Conservation (phyloP, 1,284 basidiomycete species). For the Albatrellus sp. region DNA sequence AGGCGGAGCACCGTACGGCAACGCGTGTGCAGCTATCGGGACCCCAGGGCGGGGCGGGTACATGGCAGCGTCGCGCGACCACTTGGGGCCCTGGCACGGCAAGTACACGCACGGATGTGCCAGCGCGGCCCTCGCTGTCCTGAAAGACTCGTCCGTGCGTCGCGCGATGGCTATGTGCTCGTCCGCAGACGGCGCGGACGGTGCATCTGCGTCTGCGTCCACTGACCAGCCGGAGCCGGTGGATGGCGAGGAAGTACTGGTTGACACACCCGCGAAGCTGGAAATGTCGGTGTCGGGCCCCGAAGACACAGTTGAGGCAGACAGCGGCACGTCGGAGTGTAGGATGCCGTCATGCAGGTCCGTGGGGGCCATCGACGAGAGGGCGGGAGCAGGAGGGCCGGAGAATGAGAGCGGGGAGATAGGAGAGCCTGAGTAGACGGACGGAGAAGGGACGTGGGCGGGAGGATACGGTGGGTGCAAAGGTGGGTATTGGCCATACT, state of each 20-base stretch:
- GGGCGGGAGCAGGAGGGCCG: too few relatives aligned
- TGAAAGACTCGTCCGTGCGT: not conserved
- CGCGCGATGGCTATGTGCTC: not conserved
- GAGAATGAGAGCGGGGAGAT: too few relatives aligned
- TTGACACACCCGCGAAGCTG: constrained; percentile 3
- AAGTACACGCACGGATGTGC: not conserved
- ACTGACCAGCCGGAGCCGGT: constrained; percentile 4
- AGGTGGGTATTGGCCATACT: too few relatives aligned
- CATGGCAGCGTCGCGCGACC: not conserved
- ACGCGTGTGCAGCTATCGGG: not conserved
- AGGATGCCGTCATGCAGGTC: constrained; percentile 4
- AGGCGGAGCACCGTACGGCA: not conserved
- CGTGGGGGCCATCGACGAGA: not conserved
- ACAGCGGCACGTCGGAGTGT: constrained; percentile 2
- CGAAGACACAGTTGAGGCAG: constrained; percentile 2
- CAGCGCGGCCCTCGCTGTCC: not conserved
- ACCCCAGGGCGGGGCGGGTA: not conserved
- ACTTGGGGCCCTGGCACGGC: not conserved
- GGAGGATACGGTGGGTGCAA: too few relatives aligned
- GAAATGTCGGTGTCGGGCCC: constrained; percentile 5
- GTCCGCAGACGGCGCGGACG: not conserved
- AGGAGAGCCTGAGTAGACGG: too few relatives aligned
- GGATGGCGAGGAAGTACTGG: constrained; percentile 1
- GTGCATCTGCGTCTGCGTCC: constrained; percentile 1
- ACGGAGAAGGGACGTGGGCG: too few relatives aligned